phyloP scores from a whole-genome alignment of 2,329 filamentous ascomycete genomes.

The Ambrosiella xylebori region DNA sequence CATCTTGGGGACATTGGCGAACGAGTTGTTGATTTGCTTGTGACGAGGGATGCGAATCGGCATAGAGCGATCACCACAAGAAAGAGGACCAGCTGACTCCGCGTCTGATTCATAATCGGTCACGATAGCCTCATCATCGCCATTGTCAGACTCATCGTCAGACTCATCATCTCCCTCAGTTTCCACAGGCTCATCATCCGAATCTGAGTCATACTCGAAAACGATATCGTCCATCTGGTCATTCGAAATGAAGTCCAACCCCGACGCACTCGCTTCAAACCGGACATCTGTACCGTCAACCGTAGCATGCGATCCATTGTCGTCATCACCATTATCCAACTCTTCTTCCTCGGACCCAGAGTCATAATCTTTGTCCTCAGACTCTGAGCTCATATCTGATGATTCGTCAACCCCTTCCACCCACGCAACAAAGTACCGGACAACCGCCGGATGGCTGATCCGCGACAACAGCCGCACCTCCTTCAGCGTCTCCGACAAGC shows the following conservation, averaged over 20 bases:
- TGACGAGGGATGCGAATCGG: constrained; percentile 1
- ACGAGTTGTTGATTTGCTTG: background rate
- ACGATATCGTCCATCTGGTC: constrained; percentile 42
- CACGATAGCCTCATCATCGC: constrained; percentile 3
- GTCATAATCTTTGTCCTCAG: constrained; percentile 36
- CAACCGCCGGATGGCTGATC: constrained; percentile 70
- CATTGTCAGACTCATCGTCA: constrained; percentile 17
- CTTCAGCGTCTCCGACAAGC: constrained; percentile 61
- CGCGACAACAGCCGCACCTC: constrained; percentile 82
- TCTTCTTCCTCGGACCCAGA: constrained; percentile 36
- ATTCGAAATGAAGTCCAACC: constrained; percentile 69
- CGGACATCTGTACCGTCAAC: constrained; percentile 17
- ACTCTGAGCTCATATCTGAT: constrained; percentile 26
- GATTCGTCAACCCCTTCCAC: constrained; percentile 49
- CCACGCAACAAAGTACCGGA: constrained; percentile 93
- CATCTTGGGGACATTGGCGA: constrained; percentile 16
- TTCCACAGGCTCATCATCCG: constrained; percentile 18
- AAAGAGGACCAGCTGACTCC: background rate
- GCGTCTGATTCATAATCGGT: background rate
- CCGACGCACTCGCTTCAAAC: constrained; percentile 48
- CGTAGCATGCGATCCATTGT: constrained; percentile 14
- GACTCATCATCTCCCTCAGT: constrained; percentile 26
- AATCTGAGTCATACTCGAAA: constrained; percentile 34
- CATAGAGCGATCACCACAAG: background rate
- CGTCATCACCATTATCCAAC: constrained; percentile 21